Evolutionary conservation across 805 yeast species (phyloP).

Genomic region (Starmerella lactis-condensi): DNA sequence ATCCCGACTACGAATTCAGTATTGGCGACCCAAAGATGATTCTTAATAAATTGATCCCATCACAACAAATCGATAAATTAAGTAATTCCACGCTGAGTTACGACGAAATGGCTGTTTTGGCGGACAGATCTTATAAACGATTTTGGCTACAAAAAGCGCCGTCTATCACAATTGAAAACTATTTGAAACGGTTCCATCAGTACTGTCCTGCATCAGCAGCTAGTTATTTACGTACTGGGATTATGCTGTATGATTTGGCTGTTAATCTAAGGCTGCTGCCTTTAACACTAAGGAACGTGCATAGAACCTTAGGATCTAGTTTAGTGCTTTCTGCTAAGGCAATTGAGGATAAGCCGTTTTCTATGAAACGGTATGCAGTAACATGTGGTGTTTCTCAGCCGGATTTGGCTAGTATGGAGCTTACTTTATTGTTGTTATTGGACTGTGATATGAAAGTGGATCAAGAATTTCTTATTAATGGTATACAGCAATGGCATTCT

Average conservation of each 20-base stretch:
- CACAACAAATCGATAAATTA: too few species aligned
- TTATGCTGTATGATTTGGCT: constrained; percentile 22
- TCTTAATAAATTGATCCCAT: too few species aligned
- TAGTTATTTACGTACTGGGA: constrained; percentile 24
- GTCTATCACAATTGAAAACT: constrained; percentile 19
- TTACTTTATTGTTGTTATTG: constrained; percentile 31
- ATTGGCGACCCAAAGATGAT: too few species aligned
- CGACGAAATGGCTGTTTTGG: not conserved
- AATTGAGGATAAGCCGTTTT: constrained; percentile 31
- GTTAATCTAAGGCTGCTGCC: constrained; percentile 20
- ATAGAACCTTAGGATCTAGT: constrained; percentile 29
- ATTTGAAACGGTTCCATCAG: constrained; percentile 23
- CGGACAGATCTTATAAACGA: constrained; percentile 10
- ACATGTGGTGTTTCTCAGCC: constrained; percentile 29
- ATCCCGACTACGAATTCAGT: too few species aligned
- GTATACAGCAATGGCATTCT: too few species aligned
- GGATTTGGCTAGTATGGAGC: constrained; percentile 33
- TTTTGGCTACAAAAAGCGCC: constrained; percentile 18
- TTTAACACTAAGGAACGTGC: constrained; percentile 24
- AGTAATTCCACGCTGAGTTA: not conserved
- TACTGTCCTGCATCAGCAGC: constrained; percentile 26
- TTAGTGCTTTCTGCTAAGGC: constrained; percentile 30
- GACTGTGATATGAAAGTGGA: constrained; percentile 34
- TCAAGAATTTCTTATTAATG: too few species aligned
- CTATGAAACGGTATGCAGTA: constrained; percentile 30